Conservation (phyloP, 2,329 filamentous ascomycete species). For the Macrophomina phaseolina region DNA sequence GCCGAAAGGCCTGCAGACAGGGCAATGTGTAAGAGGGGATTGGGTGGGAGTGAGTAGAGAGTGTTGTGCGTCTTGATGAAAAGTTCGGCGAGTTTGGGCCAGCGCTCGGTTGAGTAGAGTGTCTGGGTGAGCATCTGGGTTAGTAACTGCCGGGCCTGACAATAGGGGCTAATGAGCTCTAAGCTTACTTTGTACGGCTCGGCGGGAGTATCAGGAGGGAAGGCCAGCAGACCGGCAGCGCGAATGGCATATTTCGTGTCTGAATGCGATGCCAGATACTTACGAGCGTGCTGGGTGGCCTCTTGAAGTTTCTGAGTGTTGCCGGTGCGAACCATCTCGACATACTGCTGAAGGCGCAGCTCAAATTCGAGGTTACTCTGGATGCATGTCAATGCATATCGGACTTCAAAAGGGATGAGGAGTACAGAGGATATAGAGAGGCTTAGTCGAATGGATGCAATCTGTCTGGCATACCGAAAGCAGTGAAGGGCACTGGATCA, state of each 20-base stretch:
- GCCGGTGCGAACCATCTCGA: constrained; percentile 79
- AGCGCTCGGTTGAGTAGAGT: constrained; percentile 76
- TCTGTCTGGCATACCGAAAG: neutral
- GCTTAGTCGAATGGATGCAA: neutral
- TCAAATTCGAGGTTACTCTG: constrained; percentile 89
- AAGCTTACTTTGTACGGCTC: constrained; percentile 64
- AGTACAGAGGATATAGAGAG: neutral
- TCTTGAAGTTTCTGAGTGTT: constrained; percentile 69
- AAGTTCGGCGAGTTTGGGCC: constrained; percentile 75
- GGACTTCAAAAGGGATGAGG: neutral
- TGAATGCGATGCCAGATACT: constrained; percentile 74
- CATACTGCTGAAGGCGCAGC: constrained; percentile 91
- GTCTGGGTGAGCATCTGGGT: constrained; percentile 51
- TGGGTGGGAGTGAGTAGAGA: constrained; percentile 79
- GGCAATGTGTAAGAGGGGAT: constrained; percentile 87
- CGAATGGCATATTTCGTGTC: constrained; percentile 71
- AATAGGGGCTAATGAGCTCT: neutral
- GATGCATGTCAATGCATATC: constrained; percentile 25
- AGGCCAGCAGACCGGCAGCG: constrained; percentile 82
- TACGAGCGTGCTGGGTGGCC: constrained; percentile 81
- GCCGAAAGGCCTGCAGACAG: constrained; percentile 90
- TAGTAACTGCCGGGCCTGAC: neutral
- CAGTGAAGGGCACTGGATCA: neutral
- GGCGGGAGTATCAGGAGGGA: constrained; percentile 64
- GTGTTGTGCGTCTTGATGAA: constrained; percentile 88